Evolutionary conservation across 2,329 filamentous ascomycete species (phyloP).

Genomic region (Coniochaeta sp.): DNA sequence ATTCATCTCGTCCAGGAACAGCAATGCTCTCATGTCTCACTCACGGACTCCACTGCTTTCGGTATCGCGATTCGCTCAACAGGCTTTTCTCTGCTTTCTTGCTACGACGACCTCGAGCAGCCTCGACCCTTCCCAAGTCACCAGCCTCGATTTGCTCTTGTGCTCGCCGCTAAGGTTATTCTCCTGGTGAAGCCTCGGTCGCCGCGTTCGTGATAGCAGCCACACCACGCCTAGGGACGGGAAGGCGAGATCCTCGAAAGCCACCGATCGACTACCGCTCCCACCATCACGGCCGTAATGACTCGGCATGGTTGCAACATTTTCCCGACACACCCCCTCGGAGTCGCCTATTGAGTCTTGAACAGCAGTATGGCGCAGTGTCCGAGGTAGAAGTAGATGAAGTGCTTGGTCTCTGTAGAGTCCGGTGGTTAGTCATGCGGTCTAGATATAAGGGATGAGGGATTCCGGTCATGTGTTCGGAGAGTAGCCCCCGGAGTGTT

Average conservation of each 20-base stretch:
- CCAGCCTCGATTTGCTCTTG: too few relatives aligned
- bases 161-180: background rate
- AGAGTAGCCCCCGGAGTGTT: background rate
- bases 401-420: slow-evolving; percentile 87
- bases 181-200: background rate
- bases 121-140: background rate
- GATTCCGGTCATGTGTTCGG: too few relatives aligned
- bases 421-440: background rate
- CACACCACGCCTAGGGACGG: background rate
- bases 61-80: background rate
- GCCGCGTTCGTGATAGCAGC: background rate
- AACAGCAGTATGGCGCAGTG: slow-evolving; percentile 97
- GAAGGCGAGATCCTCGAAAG: background rate
- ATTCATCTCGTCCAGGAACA: background rate
- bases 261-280: too few relatives aligned
- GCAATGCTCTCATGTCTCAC: background rate
- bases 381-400: slow-evolving; percentile 99
- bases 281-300: background rate
- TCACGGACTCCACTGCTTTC: background rate
- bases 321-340: background rate
- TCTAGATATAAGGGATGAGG: slow-evolving; percentile 5
- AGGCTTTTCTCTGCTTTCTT: too few relatives aligned
- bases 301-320: background rate
- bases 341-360: slow-evolving; percentile 76
- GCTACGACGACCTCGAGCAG: background rate